Conservation (phyloP, 2,329 filamentous ascomycete genomes). For the Phyllosticta capitalensis region DNA sequence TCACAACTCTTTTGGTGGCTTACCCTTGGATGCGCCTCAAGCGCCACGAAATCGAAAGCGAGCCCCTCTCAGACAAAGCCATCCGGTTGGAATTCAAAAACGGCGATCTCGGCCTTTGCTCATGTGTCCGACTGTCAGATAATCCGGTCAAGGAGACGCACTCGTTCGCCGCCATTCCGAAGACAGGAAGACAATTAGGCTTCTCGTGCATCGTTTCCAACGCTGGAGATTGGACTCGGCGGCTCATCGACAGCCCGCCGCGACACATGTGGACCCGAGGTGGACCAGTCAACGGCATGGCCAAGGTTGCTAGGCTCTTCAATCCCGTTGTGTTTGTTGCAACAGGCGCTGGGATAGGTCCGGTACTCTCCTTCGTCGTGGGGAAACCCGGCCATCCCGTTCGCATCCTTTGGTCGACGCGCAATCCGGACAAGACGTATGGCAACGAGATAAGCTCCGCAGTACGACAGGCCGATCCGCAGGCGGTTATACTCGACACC, state of each 20-base stretch:
- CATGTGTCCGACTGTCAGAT: conserved; percentile 5
- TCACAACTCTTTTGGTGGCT: conserved; percentile 55
- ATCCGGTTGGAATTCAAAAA: conserved; percentile 50
- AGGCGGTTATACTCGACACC: conserved; percentile 61
- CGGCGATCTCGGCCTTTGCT: not conserved
- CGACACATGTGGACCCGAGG: conserved; percentile 22
- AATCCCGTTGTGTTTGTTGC: conserved; percentile 23
- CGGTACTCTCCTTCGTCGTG: conserved; percentile 44
- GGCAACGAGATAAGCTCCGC: conserved; percentile 46
- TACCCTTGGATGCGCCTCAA: conserved; percentile 67
- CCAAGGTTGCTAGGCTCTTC: conserved; percentile 25
- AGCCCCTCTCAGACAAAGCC: conserved; percentile 62
- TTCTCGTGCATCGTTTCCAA: conserved; percentile 23
- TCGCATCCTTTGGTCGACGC: conserved; percentile 61
- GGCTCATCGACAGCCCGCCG: conserved; percentile 17
- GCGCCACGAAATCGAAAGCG: conserved; percentile 54
- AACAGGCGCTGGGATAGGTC: conserved; percentile 27
- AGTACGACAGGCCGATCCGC: conserved; percentile 48
- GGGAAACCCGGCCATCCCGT: conserved; percentile 23
- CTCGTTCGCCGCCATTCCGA: conserved; percentile 29
- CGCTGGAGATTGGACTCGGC: conserved; percentile 27
- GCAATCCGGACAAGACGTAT: conserved; percentile 53
- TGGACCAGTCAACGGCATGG: conserved; percentile 22
- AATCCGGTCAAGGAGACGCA: conserved; percentile 27
- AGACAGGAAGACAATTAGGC: conserved; percentile 15